Conservation (phyloP, 805 yeast genomes). For the Teunomyces lycoperdinae region DNA sequence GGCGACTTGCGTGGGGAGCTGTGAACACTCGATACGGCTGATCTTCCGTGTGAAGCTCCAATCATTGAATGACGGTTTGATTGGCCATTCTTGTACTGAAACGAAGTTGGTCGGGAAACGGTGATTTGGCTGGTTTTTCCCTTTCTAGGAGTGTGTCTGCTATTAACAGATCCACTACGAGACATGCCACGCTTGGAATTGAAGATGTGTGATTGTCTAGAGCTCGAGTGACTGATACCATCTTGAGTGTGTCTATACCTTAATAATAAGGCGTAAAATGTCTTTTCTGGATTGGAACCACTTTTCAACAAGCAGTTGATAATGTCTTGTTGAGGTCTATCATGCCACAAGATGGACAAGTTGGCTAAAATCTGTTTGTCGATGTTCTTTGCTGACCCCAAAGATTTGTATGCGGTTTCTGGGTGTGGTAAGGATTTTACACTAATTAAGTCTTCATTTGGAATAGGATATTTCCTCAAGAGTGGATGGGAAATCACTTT, state of each 20-base stretch:
- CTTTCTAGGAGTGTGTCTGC: constrained; percentile 22
- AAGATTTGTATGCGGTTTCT: constrained; percentile 49
- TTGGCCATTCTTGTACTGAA: constrained; percentile 34
- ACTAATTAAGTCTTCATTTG: constrained; percentile 43
- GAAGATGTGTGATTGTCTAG: constrained; percentile 13
- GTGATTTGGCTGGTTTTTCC: constrained; percentile 30
- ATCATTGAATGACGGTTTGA: constrained; percentile 15
- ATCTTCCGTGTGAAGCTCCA: constrained; percentile 16
- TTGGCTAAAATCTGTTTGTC: constrained; percentile 54
- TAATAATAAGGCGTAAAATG: constrained; percentile 44
- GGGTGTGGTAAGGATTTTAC: constrained; percentile 53
- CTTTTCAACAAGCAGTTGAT: constrained; percentile 32
- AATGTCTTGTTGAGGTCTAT: constrained; percentile 43
- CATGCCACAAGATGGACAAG: constrained; percentile 58
- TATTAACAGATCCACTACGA: constrained; percentile 18
- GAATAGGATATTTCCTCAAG: constrained; percentile 48
- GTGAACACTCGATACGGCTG: constrained; percentile 32
- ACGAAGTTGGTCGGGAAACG: constrained; percentile 42
- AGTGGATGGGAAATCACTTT: constrained; percentile 61
- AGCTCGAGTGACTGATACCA: constrained; percentile 8
- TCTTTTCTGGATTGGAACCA: constrained; percentile 45
- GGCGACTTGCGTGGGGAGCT: constrained; percentile 27
- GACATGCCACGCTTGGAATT: constrained; percentile 13
- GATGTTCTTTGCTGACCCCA: constrained; percentile 46
- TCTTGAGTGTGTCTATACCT: constrained; percentile 44